A percentile compares a stretch with the other conserved stretches of the same genome.
phyloP scores from a whole-genome alignment of 2,329 filamentous ascomycete species.

The Paracorniculantispora psalliotae region DNA sequence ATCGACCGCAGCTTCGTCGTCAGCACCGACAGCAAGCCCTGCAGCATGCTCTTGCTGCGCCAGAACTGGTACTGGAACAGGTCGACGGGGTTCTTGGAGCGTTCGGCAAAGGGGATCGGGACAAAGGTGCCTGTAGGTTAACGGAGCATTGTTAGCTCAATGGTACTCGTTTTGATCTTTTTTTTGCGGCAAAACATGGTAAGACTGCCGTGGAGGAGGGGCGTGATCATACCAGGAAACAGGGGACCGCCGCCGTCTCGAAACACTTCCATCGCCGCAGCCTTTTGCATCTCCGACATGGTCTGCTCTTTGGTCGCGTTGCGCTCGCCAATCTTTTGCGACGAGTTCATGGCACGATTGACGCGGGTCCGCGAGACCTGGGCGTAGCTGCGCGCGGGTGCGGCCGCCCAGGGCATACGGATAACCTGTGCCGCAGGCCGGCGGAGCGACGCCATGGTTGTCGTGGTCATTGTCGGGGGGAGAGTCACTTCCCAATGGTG shows the following conservation, averaged over 20 bases:
- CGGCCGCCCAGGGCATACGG: neutral
- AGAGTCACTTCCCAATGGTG: neutral
- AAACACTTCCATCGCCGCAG: conserved; percentile 30
- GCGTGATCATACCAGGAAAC: conserved; percentile 31
- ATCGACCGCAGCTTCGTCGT: conserved; percentile 42
- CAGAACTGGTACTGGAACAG: conserved; percentile 34
- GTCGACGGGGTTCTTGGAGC: conserved; percentile 24
- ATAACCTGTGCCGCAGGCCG: neutral
- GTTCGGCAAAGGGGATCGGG: conserved; percentile 34
- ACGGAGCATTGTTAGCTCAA: neutral
- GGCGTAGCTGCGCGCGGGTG: neutral
- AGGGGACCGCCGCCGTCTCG: conserved; percentile 28
- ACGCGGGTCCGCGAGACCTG: conserved; percentile 1
- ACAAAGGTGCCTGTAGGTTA: conserved; percentile 42
- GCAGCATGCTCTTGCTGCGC: conserved; percentile 30
- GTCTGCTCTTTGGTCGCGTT: conserved; percentile 23
- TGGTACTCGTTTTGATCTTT: neutral
- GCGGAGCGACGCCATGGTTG: conserved; percentile 3
- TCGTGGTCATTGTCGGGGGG: neutral
- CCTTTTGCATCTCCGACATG: conserved; percentile 28
- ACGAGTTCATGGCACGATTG: neutral
- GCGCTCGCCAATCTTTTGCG: conserved; percentile 7
- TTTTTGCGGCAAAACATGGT: neutral
- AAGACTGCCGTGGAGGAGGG: no score
- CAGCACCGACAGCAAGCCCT: conserved; percentile 31